Conservation (phyloP, 192 early-diverging fungal species). For the Mortierella antarctica region DNA sequence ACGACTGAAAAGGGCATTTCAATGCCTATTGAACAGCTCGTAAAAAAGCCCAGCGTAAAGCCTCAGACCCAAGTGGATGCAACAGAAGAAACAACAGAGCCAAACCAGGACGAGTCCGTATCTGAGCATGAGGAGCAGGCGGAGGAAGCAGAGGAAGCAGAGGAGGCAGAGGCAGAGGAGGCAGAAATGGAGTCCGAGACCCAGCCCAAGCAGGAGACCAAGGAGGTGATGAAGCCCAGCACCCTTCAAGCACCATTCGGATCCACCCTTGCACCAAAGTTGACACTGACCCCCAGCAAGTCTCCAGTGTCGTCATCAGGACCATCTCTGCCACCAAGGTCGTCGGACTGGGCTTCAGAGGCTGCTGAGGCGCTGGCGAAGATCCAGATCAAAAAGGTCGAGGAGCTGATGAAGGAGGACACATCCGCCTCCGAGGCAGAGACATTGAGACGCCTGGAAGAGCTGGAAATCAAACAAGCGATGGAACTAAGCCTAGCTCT, state of each 20-base stretch:
- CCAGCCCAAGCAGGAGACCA: not conserved
- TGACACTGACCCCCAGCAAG: slow-evolving; percentile 39
- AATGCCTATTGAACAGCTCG: not conserved
- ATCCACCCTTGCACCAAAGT: slow-evolving; percentile 39
- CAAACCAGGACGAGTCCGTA: not conserved
- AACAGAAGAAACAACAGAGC: not conserved
- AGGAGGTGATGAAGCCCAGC: slow-evolving; percentile 1
- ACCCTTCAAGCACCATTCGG: slow-evolving; percentile 23
- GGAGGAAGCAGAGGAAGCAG: not conserved
- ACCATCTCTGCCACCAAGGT: slow-evolving; percentile 3
- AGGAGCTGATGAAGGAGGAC: slow-evolving; percentile 24
- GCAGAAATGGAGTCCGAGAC: not conserved
- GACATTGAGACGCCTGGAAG: slow-evolving; percentile 23
- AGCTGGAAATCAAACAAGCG: slow-evolving; percentile 38
- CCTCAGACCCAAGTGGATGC: too few relatives aligned
- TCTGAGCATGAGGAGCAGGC: not conserved
- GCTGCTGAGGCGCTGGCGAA: slow-evolving; percentile 42
- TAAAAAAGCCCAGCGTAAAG: too few relatives aligned
- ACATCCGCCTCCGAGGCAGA: slow-evolving; percentile 24
- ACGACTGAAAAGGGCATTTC: not conserved
- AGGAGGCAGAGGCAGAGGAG: not conserved
- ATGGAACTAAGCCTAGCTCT: slow-evolving; percentile 38
- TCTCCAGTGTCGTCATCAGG: not conserved
- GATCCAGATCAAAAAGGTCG: slow-evolving; percentile 32
- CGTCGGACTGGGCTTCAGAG: slow-evolving; percentile 47